A percentile compares a stretch with the other conserved stretches of the same genome.
These are phyloP conservation scores for Monotropa hypopitys DNA, from an alignment of 179 eudicot genomes.

Conservation along the genomic window DNA sequence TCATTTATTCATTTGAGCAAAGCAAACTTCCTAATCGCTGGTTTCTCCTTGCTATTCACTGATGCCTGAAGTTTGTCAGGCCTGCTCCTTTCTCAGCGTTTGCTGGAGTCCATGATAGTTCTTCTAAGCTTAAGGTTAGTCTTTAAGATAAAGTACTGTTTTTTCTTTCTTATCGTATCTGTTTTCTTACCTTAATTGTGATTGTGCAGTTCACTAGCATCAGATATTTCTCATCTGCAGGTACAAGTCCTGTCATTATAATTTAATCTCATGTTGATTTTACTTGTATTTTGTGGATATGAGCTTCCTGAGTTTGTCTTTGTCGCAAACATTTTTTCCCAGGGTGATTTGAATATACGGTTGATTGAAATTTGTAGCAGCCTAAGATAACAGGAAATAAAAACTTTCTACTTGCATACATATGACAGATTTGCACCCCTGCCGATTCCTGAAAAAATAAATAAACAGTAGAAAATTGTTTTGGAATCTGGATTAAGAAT, in stretches of 20 bases:
- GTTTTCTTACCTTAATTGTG: conserved; percentile 10
- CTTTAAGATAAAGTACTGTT: background rate
- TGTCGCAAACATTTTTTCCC: background rate
- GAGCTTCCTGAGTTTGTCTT: background rate
- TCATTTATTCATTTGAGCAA: background rate
- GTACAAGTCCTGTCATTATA: conserved; percentile 16
- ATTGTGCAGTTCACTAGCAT: conserved; percentile 36
- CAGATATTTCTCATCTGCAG: conserved; percentile 58
- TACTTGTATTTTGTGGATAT: background rate
- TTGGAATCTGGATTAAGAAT: background rate
- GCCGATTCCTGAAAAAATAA: background rate
- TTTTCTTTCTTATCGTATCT: background rate
- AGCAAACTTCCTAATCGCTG: conserved; percentile 3
- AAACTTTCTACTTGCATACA: background rate
- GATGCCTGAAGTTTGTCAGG: conserved; percentile 37
- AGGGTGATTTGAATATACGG: background rate
- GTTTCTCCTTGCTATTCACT: conserved; percentile 5
- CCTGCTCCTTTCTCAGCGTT: conserved; percentile 21
- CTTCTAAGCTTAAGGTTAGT: conserved; percentile 48
- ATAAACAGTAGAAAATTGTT: background rate
- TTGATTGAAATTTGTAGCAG: background rate
- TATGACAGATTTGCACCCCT: background rate
- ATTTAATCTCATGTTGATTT: background rate
- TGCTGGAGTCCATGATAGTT: conserved; percentile 17
- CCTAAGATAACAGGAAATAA: background rate